These are phyloP conservation scores for Croton setiger DNA, from an alignment of 441 rosid species.

Conservation along the genomic window DNA sequence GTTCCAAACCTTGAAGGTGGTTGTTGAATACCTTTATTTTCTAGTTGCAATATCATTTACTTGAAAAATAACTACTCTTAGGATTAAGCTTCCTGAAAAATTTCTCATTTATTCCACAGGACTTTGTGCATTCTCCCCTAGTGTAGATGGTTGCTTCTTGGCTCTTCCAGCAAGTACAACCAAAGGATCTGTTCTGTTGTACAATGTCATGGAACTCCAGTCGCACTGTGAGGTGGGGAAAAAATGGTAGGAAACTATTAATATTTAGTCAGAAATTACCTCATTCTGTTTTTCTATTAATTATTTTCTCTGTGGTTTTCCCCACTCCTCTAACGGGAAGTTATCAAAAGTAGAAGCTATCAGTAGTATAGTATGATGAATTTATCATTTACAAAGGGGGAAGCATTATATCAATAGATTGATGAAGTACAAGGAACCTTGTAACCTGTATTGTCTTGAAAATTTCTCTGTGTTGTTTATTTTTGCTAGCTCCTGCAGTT, in stretches of 20 bases:
- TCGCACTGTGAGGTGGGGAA: constrained; percentile 67
- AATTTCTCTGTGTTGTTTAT: background rate
- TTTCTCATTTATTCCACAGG: constrained; percentile 39
- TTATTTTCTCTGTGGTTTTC: no score
- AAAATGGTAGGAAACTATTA: constrained; percentile 4
- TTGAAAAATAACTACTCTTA: background rate
- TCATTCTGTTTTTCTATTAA: background rate
- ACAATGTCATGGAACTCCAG: constrained; percentile 77
- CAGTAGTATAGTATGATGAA: constrained; percentile 1
- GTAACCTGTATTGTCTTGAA: background rate
- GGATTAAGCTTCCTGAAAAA: no score
- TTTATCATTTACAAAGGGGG: constrained; percentile 2
- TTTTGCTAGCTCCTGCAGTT: background rate
- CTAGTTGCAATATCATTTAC: constrained; percentile 2
- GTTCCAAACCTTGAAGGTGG: constrained; percentile 79
- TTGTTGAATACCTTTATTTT: constrained; percentile 10
- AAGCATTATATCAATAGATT: background rate
- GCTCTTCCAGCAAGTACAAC: constrained; percentile 86
- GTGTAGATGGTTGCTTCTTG: constrained; percentile 77
- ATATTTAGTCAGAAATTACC: background rate
- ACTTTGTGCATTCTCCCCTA: constrained; percentile 82
- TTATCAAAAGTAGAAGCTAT: background rate
- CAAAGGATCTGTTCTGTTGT: constrained; percentile 79
- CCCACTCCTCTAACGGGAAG: background rate
- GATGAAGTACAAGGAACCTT: no score